A percentile compares a stretch with the other conserved stretches of the same genome.
Conservation (phyloP, 257 asterid genomes). For the Nicotiana knightiana region DNA sequence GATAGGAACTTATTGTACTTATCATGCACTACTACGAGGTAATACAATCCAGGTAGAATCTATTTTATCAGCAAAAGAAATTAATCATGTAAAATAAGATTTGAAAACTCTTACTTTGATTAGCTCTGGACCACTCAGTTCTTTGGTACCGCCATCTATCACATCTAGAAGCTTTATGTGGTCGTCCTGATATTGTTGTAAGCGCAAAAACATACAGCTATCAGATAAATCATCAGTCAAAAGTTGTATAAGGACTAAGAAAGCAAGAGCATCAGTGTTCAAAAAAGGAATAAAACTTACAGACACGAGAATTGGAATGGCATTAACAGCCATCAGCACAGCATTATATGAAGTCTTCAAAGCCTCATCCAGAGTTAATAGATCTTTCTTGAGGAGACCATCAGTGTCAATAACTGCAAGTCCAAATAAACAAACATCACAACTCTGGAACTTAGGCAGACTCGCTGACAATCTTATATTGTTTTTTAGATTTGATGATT, state of each 20-base stretch:
- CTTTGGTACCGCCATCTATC: slow-evolving; percentile 35
- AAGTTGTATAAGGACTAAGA: neutral
- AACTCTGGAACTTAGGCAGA: neutral
- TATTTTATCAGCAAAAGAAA: neutral
- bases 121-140: slow-evolving; percentile 54
- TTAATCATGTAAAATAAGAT: slow-evolving; percentile 7
- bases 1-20: neutral
- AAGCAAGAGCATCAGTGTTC: neutral
- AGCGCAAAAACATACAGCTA: slow-evolving; percentile 5
- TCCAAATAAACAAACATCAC: neutral
- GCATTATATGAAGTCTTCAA: slow-evolving; percentile 71
- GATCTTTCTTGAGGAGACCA: slow-evolving; percentile 74
- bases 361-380: slow-evolving; percentile 94
- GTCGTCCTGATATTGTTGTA: slow-evolving; percentile 49
- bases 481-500: too few relatives aligned
- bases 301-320: slow-evolving; percentile 62
- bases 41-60: neutral
- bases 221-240: slow-evolving; percentile 10
- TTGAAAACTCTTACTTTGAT: slow-evolving; percentile 34
- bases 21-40: neutral
- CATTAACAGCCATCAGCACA: slow-evolving; percentile 84
- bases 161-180: slow-evolving; percentile 46
- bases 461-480: neutral
- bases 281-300: slow-evolving; percentile 38
- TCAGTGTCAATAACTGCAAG: slow-evolving; percentile 89